phyloP scores from a whole-genome alignment of 192 early-diverging fungal species.

The Backusella circina region DNA sequence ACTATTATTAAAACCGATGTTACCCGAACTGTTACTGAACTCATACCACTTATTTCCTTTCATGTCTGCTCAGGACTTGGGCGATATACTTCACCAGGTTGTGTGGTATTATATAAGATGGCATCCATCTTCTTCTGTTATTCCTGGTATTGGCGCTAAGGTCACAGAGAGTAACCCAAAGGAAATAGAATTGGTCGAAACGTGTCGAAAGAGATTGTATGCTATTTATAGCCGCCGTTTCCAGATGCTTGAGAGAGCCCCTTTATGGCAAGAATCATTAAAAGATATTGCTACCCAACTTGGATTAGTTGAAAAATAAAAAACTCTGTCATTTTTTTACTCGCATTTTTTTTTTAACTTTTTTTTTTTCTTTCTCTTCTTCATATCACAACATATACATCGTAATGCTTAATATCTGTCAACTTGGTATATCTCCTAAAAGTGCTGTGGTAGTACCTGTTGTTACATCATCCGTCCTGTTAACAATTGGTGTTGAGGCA shows the following conservation, averaged over 20 bases:
- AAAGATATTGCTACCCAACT: not conserved
- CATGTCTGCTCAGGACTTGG: constrained; percentile 16
- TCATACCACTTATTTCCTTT: constrained; percentile 6
- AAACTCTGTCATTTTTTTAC: not conserved
- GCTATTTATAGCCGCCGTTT: not conserved
- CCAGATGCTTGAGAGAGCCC: not conserved
- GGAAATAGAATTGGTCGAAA: not conserved
- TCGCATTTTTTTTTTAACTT: not conserved
- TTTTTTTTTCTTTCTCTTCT: not conserved
- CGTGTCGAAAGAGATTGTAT: not conserved
- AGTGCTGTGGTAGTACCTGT: not conserved
- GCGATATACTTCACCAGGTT: constrained; percentile 2
- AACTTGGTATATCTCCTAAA: not conserved
- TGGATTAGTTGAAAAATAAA: not conserved
- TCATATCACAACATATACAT: not conserved
- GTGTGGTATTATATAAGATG: constrained; percentile 17
- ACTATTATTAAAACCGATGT: not conserved
- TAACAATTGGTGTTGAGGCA: not conserved
- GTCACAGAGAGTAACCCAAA: not conserved
- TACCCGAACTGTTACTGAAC: not conserved
- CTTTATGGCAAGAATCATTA: not conserved
- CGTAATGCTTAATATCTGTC: not conserved
- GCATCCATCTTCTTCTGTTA: not conserved
- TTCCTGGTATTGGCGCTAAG: constrained; percentile 7
- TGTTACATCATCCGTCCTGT: not conserved